phyloP scores from a whole-genome alignment of 2,329 filamentous ascomycete species.

The Plectosphaerella sp. region DNA sequence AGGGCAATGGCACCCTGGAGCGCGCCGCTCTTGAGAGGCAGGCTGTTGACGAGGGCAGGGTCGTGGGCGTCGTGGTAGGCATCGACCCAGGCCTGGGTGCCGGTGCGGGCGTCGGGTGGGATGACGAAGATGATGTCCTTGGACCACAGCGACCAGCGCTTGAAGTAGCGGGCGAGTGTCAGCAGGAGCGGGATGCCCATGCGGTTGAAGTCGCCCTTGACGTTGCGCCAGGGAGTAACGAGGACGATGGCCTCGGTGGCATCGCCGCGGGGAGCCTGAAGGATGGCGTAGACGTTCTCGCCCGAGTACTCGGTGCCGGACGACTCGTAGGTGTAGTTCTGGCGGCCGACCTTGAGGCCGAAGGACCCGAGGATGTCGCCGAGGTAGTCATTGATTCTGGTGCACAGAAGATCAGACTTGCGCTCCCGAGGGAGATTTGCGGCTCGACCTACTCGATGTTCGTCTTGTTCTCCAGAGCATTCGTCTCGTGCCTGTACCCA shows the following conservation, averaged over 20 bases:
- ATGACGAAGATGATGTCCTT: constrained; percentile 96
- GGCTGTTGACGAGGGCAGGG: constrained; percentile 61
- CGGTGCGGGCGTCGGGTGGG: constrained; percentile 81
- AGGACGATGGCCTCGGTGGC: constrained; percentile 96
- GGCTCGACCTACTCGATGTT: background rate
- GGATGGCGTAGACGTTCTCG: constrained; percentile 88
- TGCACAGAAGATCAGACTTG: background rate
- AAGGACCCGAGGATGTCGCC: constrained; percentile 71
- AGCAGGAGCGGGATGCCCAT: constrained; percentile 84
- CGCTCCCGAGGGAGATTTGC: background rate
- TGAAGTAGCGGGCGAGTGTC: constrained; percentile 90
- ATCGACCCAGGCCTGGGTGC: constrained; percentile 94
- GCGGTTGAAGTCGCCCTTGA: constrained; percentile 72
- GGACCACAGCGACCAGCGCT: constrained; percentile 96
- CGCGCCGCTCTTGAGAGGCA: constrained; percentile 88
- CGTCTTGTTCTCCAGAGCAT: constrained; percentile 39
- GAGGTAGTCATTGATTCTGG: constrained; percentile 64
- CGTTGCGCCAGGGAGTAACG: constrained; percentile 83
- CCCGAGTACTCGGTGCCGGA: constrained; percentile 70
- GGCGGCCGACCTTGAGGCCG: constrained; percentile 81
- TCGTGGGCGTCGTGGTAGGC: constrained; percentile 92
- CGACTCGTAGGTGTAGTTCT: constrained; percentile 81
- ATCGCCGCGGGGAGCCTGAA: constrained; percentile 90
- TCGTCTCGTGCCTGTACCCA: constrained; percentile 82
- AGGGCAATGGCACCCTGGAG: constrained; percentile 91